Evolutionary conservation across 2,329 filamentous ascomycete species (phyloP), one percentile per base, ranked within the genome.

Genomic region (Mycogone perniciosa): DNA sequence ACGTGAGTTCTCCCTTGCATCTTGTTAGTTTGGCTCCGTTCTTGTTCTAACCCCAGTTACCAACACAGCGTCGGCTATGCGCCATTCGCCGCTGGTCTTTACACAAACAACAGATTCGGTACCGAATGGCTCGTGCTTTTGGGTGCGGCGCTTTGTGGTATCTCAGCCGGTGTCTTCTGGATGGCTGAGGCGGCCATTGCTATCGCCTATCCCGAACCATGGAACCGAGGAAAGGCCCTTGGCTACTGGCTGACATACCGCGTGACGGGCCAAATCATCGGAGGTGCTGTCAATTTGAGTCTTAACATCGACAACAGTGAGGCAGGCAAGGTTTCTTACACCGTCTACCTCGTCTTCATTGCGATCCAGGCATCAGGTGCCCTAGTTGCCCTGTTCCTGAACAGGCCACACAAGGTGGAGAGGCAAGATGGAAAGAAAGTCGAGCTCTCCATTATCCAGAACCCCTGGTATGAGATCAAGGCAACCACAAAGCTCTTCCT

Each of bases 161-260:
- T 88, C 31, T 84, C 81, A 0, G 85, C 86, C 0, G 86, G 86
- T 0, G 72, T 89, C 0, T 89, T 89, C 65, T 89, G 86, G 86
- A 83, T 83, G 73, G 80, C 85, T 0, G 86, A 89, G 66, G 83
- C 83, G 1, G 85, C 86, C 0, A 86, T 89, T 51, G 85, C 85
- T 0, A 78, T 89, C 20, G 76, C 81, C 0, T 89, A 89, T 56
- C 85, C 85, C 0, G 85, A 89, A 58, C 83, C 84, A 0, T 81
- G 79, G 61, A 86, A 86, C 44, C 76, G 79, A 48, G 84, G 82
- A 0, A 76, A 76, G 11, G 80, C 82, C 13, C 69, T 89, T 0
- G 85, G 84, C 0, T 82, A 85, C 60, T 89, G 86, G 86, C 72
- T 88, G 4, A 74, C 71, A 0, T 79, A 71, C 56, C 69, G 74